Evolutionary conservation across 345 rosid genomes (phyloP).

Genomic region (Chamaenerion angustifolium): DNA sequence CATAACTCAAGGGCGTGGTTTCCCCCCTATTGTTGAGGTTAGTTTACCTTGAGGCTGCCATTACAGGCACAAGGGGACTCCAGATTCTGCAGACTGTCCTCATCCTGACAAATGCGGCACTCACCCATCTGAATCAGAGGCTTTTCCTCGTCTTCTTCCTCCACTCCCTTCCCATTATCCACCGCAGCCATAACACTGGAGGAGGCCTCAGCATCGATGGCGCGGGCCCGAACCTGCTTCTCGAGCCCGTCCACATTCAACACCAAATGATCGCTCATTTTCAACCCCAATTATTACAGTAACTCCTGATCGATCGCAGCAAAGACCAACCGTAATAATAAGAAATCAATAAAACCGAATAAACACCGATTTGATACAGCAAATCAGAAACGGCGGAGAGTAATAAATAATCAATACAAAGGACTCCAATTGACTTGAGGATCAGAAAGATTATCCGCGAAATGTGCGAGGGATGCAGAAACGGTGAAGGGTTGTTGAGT

Average conservation of each 20-base stretch:
- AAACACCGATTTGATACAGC: no score
- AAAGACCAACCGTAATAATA: no score
- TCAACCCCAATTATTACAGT: background rate
- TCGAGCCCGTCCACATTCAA: conserved; percentile 45
- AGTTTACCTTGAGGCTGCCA: conserved; percentile 71
- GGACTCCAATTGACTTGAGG: no score
- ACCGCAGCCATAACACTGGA: background rate
- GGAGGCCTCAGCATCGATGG: conserved; percentile 13
- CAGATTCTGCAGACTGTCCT: conserved; percentile 45
- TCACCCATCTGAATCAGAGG: conserved; percentile 58
- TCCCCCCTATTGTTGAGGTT: no score
- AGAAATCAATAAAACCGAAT: no score
- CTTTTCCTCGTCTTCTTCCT: conserved; percentile 30
- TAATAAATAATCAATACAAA: no score
- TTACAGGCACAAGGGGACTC: conserved; percentile 82
- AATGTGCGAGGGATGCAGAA: no score
- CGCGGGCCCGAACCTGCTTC: conserved; percentile 16
- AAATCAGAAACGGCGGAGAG: no score
- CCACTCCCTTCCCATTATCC: conserved; percentile 9
- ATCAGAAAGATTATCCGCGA: no score
- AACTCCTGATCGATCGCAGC: no score
- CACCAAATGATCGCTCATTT: conserved; percentile 61
- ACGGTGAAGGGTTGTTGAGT: no score
- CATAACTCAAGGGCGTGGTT: no score
- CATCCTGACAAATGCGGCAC: conserved; percentile 94